phyloP scores from a whole-genome alignment of 2,329 filamentous ascomycete genomes.

The Neophaeococcomyces aloes region DNA sequence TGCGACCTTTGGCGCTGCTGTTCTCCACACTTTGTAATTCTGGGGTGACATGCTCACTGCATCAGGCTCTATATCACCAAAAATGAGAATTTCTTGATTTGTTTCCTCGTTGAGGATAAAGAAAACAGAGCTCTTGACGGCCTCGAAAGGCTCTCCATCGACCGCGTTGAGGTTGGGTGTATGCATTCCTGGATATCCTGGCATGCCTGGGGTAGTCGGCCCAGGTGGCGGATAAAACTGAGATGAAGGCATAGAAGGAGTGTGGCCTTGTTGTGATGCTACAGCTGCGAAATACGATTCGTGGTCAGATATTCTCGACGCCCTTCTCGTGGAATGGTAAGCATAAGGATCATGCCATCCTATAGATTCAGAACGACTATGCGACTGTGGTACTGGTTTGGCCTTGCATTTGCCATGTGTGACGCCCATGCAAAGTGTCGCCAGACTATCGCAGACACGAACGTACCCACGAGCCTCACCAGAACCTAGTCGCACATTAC shows the following conservation, averaged over 20 bases:
- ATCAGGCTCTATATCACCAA: conserved; percentile 92
- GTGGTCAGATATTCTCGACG: conserved; percentile 21
- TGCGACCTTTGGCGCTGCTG: conserved; percentile 76
- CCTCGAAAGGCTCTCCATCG: conserved; percentile 30
- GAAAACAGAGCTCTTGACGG: conserved; percentile 72
- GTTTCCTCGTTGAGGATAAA: conserved; percentile 71
- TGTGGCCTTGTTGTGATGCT: conserved; percentile 16
- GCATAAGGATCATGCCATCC: conserved; percentile 38
- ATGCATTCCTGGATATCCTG: conserved; percentile 9
- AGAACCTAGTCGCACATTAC: conserved; percentile 71
- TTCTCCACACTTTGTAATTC: conserved; percentile 73
- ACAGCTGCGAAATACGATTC: conserved; percentile 20
- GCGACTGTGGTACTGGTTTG: conserved; percentile 44
- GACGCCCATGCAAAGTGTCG: conserved; percentile 76
- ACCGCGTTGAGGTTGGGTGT: conserved; percentile 20
- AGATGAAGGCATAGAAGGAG: conserved; percentile 1
- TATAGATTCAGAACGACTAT: conserved; percentile 47
- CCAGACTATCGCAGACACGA: conserved; percentile 77
- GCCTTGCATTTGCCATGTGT: conserved; percentile 86
- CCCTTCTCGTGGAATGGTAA: conserved; percentile 28
- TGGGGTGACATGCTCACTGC: conserved; percentile 69
- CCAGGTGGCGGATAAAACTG: conserved; percentile 10
- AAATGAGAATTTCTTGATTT: conserved; percentile 73
- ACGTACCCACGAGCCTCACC: conserved; percentile 74
- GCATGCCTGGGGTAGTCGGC: conserved; percentile 14